These are phyloP conservation scores for Boletus rufocinnamomeus DNA, from an alignment of 768 basidiomycete genomes.

Conservation along the genomic window DNA sequence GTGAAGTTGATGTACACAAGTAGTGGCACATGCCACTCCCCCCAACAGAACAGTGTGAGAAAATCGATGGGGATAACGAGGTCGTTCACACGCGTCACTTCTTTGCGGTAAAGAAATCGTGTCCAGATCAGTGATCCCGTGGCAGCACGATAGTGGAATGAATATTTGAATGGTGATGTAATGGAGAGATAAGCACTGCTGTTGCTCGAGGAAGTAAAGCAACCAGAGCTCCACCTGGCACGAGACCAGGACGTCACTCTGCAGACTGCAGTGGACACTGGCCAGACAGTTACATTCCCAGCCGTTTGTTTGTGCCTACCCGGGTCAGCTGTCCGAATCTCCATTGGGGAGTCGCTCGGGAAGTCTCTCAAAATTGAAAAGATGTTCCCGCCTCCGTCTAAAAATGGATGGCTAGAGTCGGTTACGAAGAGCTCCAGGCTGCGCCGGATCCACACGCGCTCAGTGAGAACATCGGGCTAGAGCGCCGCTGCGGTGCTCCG, in stretches of 20 bases:
- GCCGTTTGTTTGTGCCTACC: neutral
- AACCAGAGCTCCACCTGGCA: neutral
- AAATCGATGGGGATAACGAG: neutral
- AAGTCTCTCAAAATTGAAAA: neutral
- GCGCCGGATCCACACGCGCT: neutral
- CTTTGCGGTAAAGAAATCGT: neutral
- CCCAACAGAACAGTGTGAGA: constrained; percentile 9
- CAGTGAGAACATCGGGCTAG: neutral
- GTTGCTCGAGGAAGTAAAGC: neutral
- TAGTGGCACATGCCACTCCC: too few relatives aligned
- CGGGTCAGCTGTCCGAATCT: neutral
- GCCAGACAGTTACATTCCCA: neutral
- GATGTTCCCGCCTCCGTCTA: neutral
- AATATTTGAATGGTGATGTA: neutral
- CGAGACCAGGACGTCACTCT: neutral
- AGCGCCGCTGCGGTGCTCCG: constrained; percentile 1
- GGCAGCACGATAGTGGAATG: neutral
- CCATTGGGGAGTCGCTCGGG: neutral
- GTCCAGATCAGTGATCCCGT: neutral
- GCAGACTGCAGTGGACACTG: neutral
- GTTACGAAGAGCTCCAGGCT: neutral
- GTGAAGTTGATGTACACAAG: neutral
- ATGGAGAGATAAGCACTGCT: neutral
- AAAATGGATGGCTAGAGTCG: neutral
- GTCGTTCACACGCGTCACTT: neutral